Evolutionary conservation across 2,329 filamentous ascomycete genomes (phyloP).

Genomic region (Neophaeococcomyces mojaviensis): DNA sequence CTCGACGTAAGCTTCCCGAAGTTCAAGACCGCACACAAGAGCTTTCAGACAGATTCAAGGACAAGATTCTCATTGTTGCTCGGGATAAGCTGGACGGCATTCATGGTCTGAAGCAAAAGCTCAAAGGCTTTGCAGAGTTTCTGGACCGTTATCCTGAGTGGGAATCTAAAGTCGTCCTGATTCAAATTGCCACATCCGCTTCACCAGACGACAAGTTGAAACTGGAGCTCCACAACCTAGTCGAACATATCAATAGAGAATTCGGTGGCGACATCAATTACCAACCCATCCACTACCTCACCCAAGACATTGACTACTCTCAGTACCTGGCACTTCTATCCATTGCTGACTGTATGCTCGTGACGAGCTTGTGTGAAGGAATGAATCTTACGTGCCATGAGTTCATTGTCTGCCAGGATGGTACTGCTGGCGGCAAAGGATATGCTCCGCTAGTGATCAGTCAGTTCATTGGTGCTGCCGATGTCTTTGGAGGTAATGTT

Average conservation of each 20-base stretch:
- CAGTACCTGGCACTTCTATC: constrained; percentile 90
- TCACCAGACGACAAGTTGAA: constrained; percentile 83
- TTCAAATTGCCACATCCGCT: constrained; percentile 87
- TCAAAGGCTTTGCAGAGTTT: constrained; percentile 86
- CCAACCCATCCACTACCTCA: constrained; percentile 85
- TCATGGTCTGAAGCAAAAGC: constrained; percentile 85
- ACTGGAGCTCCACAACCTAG: constrained; percentile 83
- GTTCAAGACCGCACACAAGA: constrained; percentile 72
- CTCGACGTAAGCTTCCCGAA: constrained; percentile 62
- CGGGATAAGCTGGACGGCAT: constrained; percentile 92
- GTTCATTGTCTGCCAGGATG: constrained; percentile 88
- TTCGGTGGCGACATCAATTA: constrained; percentile 79
- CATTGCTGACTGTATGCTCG: constrained; percentile 85
- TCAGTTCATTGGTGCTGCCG: constrained; percentile 89
- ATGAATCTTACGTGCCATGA: constrained; percentile 97
- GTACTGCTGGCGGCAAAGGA: constrained; percentile 63
- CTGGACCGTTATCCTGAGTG: constrained; percentile 89
- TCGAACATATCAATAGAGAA: constrained; percentile 84
- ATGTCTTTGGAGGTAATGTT: constrained; percentile 73
- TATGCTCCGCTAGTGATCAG: constrained; percentile 85
- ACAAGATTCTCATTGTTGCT: constrained; percentile 84
- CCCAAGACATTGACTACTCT: constrained; percentile 86
- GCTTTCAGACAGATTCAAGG: constrained; percentile 75
- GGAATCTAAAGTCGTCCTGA: constrained; percentile 77
- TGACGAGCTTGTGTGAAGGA: constrained; percentile 88